phyloP scores from a whole-genome alignment of 1,284 basidiomycete species.

The Trichosporon sp. region DNA sequence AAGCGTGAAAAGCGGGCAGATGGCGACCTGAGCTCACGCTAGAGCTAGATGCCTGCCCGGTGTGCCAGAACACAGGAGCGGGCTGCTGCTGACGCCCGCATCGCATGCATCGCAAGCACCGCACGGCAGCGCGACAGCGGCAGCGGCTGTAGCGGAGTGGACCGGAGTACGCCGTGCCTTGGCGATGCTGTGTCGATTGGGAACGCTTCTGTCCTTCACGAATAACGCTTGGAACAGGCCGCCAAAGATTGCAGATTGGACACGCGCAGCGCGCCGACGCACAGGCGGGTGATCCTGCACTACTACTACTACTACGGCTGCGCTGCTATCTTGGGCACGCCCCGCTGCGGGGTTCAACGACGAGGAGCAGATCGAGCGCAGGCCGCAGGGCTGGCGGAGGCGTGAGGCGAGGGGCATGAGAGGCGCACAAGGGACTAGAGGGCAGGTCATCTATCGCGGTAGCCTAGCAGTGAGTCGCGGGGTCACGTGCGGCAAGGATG shows the following conservation, averaged over 20 bases:
- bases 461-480: constrained; percentile 4
- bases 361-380: not conserved
- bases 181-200: not conserved
- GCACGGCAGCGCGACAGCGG: too few relatives aligned
- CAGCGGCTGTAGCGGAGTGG: not conserved
- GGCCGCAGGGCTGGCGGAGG: too few relatives aligned
- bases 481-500: not conserved
- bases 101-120: too few relatives aligned
- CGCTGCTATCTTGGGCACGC: not conserved
- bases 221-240: not conserved
- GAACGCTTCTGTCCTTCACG: not conserved
- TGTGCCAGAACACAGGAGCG: too few relatives aligned
- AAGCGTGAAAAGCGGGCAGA: not conserved
- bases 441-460: not conserved
- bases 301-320: too few relatives aligned
- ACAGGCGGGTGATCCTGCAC: too few relatives aligned
- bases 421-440: not conserved
- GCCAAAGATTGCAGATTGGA: too few relatives aligned
- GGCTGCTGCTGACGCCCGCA: too few relatives aligned
- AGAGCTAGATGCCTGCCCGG: too few relatives aligned
- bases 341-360: not conserved
- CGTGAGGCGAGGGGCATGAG: not conserved
- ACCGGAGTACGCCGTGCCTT: not conserved
- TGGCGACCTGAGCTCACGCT: not conserved
- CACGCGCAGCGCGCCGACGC: too few relatives aligned